These are phyloP conservation scores for Mycena chlorophos DNA, from an alignment of 768 basidiomycete species.

Conservation along the genomic window DNA sequence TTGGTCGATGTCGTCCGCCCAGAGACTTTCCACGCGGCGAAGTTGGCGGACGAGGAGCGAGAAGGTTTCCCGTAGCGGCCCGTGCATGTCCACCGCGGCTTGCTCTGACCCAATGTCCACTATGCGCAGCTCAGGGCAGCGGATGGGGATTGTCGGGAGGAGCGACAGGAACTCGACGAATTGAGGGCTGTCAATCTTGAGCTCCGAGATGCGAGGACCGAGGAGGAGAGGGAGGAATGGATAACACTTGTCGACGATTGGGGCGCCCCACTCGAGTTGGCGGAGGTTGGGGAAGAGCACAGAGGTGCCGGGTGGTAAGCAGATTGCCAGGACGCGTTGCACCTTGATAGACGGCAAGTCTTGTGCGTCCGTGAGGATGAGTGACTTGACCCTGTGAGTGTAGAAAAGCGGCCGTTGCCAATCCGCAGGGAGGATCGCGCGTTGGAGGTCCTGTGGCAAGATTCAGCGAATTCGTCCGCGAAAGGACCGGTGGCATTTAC, in stretches of 20 bases:
- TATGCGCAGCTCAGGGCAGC: neutral
- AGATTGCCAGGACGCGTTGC: neutral
- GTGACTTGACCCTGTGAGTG: neutral
- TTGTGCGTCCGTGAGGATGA: neutral
- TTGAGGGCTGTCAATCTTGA: neutral
- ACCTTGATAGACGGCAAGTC: neutral
- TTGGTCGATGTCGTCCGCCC: neutral
- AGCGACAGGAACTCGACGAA: neutral
- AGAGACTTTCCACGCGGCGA: neutral
- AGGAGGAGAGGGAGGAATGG: neutral
- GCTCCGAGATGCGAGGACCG: neutral
- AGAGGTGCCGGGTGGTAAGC: neutral
- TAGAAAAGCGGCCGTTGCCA: neutral
- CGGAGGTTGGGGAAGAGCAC: neutral
- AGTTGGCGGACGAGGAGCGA: neutral
- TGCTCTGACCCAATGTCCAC: neutral
- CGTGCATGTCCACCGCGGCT: neutral
- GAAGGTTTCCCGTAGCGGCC: neutral
- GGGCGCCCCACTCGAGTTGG: neutral
- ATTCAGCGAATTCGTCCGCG: neutral
- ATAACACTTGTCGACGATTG: neutral
- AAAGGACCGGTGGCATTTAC: too few species aligned
- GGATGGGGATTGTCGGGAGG: neutral
- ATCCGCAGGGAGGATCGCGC: neutral
- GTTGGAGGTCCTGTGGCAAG: neutral